These are phyloP conservation scores for Ascochyta clinopodiicola DNA, from an alignment of 2,329 filamentous ascomycete species.

Conservation along the genomic window DNA sequence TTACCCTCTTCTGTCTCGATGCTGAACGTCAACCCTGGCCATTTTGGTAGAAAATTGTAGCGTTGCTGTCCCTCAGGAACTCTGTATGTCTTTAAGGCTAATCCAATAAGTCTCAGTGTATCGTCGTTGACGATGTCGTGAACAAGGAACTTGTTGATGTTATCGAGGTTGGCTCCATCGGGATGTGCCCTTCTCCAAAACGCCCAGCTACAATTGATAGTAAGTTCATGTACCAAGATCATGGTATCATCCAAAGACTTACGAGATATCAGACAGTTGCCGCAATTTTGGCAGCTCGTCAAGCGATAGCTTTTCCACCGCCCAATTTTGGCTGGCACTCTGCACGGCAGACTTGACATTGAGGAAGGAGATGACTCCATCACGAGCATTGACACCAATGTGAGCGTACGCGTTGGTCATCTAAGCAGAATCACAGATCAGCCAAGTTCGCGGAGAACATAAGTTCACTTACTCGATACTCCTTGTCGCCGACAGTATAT, in stretches of 20 bases:
- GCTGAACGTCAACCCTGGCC: slow-evolving; percentile 3
- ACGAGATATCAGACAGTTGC: slow-evolving; percentile 8
- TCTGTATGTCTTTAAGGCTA: slow-evolving; percentile 2
- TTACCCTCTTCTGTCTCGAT: slow-evolving; percentile 4
- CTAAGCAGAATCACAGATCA: background rate
- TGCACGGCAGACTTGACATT: slow-evolving; percentile 2
- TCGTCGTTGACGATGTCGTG: slow-evolving; percentile 3
- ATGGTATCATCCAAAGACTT: background rate
- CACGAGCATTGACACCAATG: slow-evolving; percentile 9
- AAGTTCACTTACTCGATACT: background rate
- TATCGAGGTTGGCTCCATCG: background rate
- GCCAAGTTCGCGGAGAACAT: background rate
- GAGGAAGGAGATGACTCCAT: slow-evolving; percentile 5
- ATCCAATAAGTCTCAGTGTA: background rate
- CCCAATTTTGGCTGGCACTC: background rate
- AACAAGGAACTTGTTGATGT: slow-evolving; percentile 6
- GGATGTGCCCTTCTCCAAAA: slow-evolving; percentile 5
- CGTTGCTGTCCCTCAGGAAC: slow-evolving; percentile 1
- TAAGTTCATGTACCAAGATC: background rate
- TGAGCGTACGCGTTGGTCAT: slow-evolving; percentile 1
- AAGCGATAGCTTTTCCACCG: background rate
- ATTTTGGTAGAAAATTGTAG: background rate
- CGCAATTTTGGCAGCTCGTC: slow-evolving; percentile 3
- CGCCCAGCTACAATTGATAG: background rate
- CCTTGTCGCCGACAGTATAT: background rate